Base-by-base conservation (phyloP, 2,329 filamentous ascomycete genomes). In the Cyphellophora attinorum region DNA sequence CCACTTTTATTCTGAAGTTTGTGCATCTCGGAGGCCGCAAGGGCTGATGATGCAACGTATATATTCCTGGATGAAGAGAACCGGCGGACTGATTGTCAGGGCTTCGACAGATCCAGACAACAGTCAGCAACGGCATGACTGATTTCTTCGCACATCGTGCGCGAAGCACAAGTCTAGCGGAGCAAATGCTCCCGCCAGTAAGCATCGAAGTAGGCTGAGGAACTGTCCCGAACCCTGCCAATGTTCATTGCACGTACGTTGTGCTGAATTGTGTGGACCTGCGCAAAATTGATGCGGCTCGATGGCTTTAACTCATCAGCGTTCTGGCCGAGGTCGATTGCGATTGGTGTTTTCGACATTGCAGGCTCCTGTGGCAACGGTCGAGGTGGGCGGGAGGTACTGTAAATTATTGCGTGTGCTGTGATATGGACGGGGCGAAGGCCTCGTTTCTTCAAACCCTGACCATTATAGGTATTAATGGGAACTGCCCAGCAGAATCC, bases 181-280 rank as follows among this genome's bases (percentile, higher is more conserved):
- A 25, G 11, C 28, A 30, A 13, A 13, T 40, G 19, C 3, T 30
- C 19, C 28, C 21, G 16, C 33, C 35, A 46, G 35, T 53, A 52
- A 2, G 19, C 30, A 3, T 15, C 11, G 21, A 57, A 51, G 13
- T 29, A 43, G 2, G 39, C 17, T 36, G 58, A 48, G 5, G 56
- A 55, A 3, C 33, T n/a, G 2, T 34, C 11, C 4, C 42, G 45
- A 3, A 66, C 51, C 8, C 37, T 41, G 1, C 63, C 62, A 4
- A 65, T 43, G 1, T 60, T 50, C 13, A 57, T 56, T 2, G 62
- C 59, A 33, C 59, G 63, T 23, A 61, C 47, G 34, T 65, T 63
- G 35, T 62, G 56, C 35, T 66, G 57, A 10, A 65, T 55, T 0
- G 57, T 59, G 42, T 61, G 57, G 1, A 58, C 42, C 11, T 63